Evolutionary conservation across 768 basidiomycete genomes (phyloP).

Genomic region (Tulasnella sp.): DNA sequence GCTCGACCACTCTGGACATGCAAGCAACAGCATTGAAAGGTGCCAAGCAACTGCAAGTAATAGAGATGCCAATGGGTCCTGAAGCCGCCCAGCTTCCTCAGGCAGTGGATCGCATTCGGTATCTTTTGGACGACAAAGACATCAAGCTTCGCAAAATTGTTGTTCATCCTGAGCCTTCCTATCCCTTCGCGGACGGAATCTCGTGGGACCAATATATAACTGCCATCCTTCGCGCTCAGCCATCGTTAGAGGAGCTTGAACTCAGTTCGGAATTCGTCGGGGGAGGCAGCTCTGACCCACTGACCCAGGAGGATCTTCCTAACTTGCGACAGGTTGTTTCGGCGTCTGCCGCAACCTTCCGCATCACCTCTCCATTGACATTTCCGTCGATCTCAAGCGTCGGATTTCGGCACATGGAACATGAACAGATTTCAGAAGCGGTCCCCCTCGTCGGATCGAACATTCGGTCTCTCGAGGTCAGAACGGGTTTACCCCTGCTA

Average conservation of each 20-base stretch:
- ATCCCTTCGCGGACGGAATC: not conserved
- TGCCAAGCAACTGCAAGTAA: not conserved
- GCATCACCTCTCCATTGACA: not conserved
- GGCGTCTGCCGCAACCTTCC: not conserved
- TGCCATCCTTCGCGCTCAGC: not conserved
- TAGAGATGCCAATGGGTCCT: not conserved
- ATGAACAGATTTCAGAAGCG: not conserved
- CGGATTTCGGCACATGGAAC: not conserved
- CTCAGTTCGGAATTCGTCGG: not conserved
- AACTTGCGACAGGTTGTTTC: not conserved
- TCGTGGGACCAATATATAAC: not conserved
- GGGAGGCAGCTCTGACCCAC: not conserved
- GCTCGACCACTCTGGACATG: not conserved
- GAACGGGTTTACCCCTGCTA: not conserved
- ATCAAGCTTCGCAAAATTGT: not conserved
- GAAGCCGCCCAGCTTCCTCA: not conserved
- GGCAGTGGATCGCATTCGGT: not conserved
- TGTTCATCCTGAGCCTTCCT: not conserved
- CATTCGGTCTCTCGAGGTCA: not conserved
- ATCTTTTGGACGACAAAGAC: not conserved
- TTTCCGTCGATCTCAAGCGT: not conserved
- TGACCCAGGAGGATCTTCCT: not conserved
- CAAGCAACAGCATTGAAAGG: not conserved
- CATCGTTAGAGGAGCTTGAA: not conserved
- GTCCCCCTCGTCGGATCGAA: not conserved